Conservation (phyloP, 331 rosid genomes). For the Telfairia occidentalis region DNA sequence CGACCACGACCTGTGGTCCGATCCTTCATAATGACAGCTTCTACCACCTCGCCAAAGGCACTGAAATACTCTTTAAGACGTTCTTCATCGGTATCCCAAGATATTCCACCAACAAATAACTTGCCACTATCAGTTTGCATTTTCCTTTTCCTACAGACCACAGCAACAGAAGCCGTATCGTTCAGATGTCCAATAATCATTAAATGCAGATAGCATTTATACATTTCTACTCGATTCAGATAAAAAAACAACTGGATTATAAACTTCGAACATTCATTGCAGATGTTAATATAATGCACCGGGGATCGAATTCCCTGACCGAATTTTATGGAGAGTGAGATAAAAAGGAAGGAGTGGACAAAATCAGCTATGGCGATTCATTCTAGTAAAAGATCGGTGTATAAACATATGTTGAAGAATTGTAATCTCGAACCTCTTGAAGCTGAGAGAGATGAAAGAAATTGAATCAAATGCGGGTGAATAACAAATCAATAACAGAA, state of each 20-base stretch:
- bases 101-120: conserved; percentile 87
- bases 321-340: background rate
- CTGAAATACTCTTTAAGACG: conserved; percentile 87
- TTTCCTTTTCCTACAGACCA: conserved; percentile 43
- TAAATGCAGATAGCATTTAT: conserved; percentile 26
- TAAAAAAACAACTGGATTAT: background rate
- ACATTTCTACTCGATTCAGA: conserved; percentile 20
- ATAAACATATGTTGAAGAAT: background rate
- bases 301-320: background rate
- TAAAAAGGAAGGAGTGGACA: background rate
- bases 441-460: conserved; percentile 5
- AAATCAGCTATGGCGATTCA: conserved; percentile 2
- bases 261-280: background rate
- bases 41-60: conserved; percentile 79
- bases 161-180: conserved; percentile 6
- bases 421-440: background rate
- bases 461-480: conserved; percentile 28
- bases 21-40: conserved; percentile 99
- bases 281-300: background rate
- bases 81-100: conserved; percentile 98
- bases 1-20: conserved; percentile 98
- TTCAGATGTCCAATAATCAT: conserved; percentile 10
- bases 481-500: conserved; percentile 15
- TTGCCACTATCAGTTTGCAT: conserved; percentile 96
- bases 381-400: conserved; percentile 7